phyloP scores from a whole-genome alignment of 208 protist genomes.

The Naegleria lovaniensis region DNA sequence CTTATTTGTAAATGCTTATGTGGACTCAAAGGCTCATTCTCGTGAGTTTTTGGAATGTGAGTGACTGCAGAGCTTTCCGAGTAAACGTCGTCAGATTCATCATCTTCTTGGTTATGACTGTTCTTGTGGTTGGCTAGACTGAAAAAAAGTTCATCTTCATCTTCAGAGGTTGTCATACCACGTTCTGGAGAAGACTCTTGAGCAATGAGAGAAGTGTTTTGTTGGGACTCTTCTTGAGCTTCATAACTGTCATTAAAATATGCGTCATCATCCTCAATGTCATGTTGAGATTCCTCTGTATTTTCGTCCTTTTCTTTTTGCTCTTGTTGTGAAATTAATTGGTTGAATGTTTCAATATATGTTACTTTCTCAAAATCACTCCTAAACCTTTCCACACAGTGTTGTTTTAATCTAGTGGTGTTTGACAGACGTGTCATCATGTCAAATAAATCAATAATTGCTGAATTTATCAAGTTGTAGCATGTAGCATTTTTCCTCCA shows the following conservation, averaged over 20 bases:
- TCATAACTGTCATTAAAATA: neutral
- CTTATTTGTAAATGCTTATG: neutral
- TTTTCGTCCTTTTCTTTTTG: neutral
- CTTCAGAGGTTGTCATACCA: neutral
- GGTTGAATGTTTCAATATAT: conserved; percentile 7
- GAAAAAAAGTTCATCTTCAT: neutral
- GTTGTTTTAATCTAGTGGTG: neutral
- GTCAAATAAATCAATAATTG: conserved; percentile 20
- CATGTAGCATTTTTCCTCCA: neutral
- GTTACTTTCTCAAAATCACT: neutral
- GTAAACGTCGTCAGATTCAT: neutral
- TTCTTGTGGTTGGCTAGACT: neutral
- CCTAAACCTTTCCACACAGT: neutral
- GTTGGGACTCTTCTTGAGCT: neutral
- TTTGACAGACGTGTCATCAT: neutral
- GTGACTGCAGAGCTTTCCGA: neutral
- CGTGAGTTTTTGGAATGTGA: too few species aligned
- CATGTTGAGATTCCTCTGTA: neutral
- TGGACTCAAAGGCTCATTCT: neutral
- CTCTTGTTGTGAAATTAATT: neutral
- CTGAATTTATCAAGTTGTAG: conserved; percentile 18
- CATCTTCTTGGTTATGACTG: neutral
- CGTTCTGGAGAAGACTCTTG: neutral
- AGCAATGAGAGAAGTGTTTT: neutral
- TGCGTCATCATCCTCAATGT: neutral